phyloP scores from a whole-genome alignment of 1,284 basidiomycete genomes.

The Leccinum griseonigrum region DNA sequence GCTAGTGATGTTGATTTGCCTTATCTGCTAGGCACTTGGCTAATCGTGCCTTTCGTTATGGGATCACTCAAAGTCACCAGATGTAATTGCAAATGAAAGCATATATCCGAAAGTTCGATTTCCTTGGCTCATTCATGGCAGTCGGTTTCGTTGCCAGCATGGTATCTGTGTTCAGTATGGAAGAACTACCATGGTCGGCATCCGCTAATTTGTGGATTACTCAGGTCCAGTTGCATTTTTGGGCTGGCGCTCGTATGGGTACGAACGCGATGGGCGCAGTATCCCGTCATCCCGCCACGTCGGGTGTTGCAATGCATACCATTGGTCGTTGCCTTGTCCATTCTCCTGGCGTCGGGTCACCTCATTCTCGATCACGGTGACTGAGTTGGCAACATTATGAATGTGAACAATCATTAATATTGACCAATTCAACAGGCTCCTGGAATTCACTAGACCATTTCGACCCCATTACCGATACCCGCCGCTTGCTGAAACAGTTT shows the following conservation, averaged over 20 bases:
- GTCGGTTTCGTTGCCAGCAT: neutral
- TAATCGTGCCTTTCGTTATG: neutral
- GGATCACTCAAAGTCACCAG: slow-evolving; percentile 40
- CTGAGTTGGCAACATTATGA: neutral
- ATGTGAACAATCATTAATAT: neutral
- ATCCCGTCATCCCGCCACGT: neutral
- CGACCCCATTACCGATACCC: slow-evolving; percentile 78
- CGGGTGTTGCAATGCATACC: neutral
- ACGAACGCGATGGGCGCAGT: neutral
- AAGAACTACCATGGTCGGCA: neutral
- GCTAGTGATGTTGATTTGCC: no score
- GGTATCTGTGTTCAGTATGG: neutral
- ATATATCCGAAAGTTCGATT: slow-evolving; percentile 59
- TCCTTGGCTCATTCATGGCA: slow-evolving; percentile 49
- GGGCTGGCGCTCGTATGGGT: neutral
- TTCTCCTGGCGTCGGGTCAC: neutral
- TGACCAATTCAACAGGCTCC: no score
- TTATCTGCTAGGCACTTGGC: neutral
- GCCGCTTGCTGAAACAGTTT: slow-evolving; percentile 74
- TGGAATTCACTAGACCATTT: slow-evolving; percentile 45
- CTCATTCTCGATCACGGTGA: neutral
- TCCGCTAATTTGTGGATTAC: neutral
- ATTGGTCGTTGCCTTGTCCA: neutral
- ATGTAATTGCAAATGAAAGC: slow-evolving; percentile 56
- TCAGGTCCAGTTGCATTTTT: neutral